Conservation (phyloP, 1,284 basidiomycete species). For the Papiliotrema fonsecae region DNA sequence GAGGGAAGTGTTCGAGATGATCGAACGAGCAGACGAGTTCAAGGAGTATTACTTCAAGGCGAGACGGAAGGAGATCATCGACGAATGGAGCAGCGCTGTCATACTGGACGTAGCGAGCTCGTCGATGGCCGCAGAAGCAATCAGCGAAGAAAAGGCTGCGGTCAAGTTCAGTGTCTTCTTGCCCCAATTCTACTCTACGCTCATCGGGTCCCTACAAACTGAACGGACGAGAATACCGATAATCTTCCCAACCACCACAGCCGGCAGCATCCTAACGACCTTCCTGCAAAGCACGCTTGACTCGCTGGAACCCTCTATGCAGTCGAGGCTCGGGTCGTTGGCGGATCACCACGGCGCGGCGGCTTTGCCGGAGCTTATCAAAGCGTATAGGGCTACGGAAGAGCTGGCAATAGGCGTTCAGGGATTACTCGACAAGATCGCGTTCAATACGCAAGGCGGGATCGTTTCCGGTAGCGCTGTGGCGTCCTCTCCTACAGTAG, state of each 20-base stretch:
- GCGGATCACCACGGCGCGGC: slow-evolving; percentile 60
- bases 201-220: slow-evolving; percentile 60
- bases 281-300: slow-evolving; percentile 77
- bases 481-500: slow-evolving; percentile 8
- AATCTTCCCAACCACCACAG: slow-evolving; percentile 60
- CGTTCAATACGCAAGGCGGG: slow-evolving; percentile 34
- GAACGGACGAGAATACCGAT: slow-evolving; percentile 70
- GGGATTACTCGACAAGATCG: slow-evolving; percentile 65
- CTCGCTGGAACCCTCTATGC: slow-evolving; percentile 68
- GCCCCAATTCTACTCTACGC: slow-evolving; percentile 55
- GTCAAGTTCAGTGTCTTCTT: slow-evolving; percentile 62
- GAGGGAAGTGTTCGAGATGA: slow-evolving; percentile 79
- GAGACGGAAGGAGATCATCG: slow-evolving; percentile 59
- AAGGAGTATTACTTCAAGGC: slow-evolving; percentile 87
- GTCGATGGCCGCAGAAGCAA: slow-evolving; percentile 11
- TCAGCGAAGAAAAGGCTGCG: slow-evolving; percentile 25
- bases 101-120: slow-evolving; percentile 51
- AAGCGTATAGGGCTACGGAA: slow-evolving; percentile 66
- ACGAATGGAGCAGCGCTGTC: slow-evolving; percentile 61
- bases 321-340: slow-evolving; percentile 66
- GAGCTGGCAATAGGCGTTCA: slow-evolving; percentile 69
- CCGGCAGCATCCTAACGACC: slow-evolving; percentile 67
- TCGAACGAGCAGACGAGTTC: slow-evolving; percentile 85
- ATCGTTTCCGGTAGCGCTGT: slow-evolving; percentile 21
- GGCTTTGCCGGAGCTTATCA: slow-evolving; percentile 65